phyloP scores from a whole-genome alignment of 2,329 filamentous ascomycete genomes.

The Fusarium pseudocircinatum region DNA sequence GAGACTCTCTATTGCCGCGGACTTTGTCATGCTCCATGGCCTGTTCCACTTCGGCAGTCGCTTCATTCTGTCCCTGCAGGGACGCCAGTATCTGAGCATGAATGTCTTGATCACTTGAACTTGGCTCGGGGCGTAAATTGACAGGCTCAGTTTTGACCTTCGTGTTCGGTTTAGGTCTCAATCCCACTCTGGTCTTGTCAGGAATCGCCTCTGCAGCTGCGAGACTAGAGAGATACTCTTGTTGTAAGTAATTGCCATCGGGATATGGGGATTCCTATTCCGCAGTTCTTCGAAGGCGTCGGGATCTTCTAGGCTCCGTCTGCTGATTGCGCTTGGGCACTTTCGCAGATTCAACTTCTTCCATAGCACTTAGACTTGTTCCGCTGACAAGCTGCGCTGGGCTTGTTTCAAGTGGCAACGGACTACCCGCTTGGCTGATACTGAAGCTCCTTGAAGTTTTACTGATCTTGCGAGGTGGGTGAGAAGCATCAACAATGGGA shows the following conservation, averaged over 20 bases:
- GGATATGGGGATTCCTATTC: conserved; percentile 18
- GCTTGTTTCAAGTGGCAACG: conserved; percentile 23
- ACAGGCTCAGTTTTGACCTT: background rate
- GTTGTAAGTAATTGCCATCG: background rate
- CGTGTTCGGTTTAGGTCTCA: background rate
- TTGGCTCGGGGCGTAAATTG: background rate
- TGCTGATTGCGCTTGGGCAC: background rate
- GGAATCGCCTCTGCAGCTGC: background rate
- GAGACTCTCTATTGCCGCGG: background rate
- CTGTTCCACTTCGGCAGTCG: background rate
- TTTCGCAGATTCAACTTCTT: background rate
- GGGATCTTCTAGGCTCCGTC: conserved; percentile 12
- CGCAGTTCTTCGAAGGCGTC: conserved; percentile 3
- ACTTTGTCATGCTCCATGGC: background rate
- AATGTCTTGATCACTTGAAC: conserved; percentile 11
- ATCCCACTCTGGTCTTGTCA: background rate
- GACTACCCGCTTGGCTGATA: conserved; percentile 43
- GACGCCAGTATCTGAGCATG: conserved; percentile 32
- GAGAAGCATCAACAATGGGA: background rate
- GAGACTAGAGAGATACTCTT: conserved; percentile 8
- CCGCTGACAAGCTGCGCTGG: background rate
- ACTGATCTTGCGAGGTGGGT: conserved; percentile 7
- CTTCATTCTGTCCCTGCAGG: conserved; percentile 10
- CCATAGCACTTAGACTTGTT: background rate
- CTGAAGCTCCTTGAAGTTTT: conserved; percentile 40